These are phyloP conservation scores for Aureobasidium vineae DNA, from an alignment of 2,329 filamentous ascomycete genomes.

Conservation along the genomic window DNA sequence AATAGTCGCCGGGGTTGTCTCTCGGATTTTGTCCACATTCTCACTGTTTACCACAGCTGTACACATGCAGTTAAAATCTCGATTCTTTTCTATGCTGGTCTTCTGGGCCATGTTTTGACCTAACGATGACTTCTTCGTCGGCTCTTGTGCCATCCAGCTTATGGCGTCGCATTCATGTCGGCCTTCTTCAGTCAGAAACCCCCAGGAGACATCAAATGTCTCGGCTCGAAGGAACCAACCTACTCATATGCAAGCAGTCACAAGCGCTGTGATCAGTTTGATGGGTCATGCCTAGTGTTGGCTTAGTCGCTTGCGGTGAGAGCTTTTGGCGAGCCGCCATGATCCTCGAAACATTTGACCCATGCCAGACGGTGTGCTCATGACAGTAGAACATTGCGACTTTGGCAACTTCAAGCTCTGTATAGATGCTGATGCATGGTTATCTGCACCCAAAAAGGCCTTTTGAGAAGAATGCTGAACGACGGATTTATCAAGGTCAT, in stretches of 20 bases:
- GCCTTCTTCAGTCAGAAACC: not conserved
- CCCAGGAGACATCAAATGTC: not conserved
- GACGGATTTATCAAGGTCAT: not conserved
- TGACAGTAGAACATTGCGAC: not conserved
- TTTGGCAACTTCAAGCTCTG: too few relatives aligned
- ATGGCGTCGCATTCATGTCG: not conserved
- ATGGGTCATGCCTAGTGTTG: not conserved
- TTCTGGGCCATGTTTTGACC: not conserved
- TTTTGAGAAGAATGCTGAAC: not conserved
- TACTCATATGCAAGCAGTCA: slow-evolving; percentile 14
- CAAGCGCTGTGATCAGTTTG: slow-evolving; percentile 3
- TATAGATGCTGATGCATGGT: not conserved
- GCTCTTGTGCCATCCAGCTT: not conserved
- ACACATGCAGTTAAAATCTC: not conserved
- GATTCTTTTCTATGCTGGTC: not conserved
- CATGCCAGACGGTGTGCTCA: not conserved
- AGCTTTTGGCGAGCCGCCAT: not conserved
- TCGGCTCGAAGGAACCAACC: not conserved
- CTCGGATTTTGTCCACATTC: not conserved
- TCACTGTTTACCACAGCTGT: too few relatives aligned
- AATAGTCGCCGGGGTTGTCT: not conserved
- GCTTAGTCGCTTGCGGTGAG: slow-evolving; percentile 16
- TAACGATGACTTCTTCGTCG: not conserved
- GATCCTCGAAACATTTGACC: not conserved
- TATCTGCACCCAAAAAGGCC: not conserved